These are phyloP conservation scores for Lagenaria siceraria DNA, from an alignment of 306 rosid genomes.

Conservation along the genomic window DNA sequence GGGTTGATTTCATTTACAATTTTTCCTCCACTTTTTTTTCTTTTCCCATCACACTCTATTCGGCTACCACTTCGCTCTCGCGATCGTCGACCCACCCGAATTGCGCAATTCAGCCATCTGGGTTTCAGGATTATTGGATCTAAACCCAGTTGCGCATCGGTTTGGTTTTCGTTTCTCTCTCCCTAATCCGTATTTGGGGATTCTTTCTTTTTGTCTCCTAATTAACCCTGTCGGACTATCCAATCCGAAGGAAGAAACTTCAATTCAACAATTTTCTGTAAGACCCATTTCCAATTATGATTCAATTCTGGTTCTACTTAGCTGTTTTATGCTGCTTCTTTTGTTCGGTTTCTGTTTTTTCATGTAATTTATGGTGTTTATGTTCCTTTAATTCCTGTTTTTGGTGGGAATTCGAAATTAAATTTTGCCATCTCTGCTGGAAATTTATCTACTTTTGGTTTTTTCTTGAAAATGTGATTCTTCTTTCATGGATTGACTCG, in stretches of 20 bases:
- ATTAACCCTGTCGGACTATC: constrained; percentile 5
- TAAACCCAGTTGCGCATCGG: neutral
- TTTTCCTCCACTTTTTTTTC: neutral
- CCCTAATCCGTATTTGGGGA: neutral
- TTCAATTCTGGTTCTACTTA: neutral
- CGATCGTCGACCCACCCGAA: neutral
- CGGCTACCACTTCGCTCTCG: neutral
- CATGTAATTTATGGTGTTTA: neutral
- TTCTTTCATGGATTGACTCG: neutral
- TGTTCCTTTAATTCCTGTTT: neutral
- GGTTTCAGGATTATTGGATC: constrained; percentile 3
- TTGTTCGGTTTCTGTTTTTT: neutral
- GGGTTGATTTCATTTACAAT: neutral
- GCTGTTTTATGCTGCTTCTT: neutral
- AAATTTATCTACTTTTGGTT: neutral
- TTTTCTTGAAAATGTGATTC: neutral
- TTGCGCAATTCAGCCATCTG: neutral
- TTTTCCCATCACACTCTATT: neutral
- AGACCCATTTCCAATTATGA: constrained; percentile 7
- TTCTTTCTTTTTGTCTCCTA: neutral
- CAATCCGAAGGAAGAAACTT: neutral
- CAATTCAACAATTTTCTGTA: neutral
- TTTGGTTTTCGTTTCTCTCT: neutral
- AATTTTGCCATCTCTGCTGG: neutral
- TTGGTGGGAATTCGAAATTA: neutral